Base-by-base conservation (phyloP, 2,329 filamentous ascomycete species). In the Rutstroemia sydowiana region DNA sequence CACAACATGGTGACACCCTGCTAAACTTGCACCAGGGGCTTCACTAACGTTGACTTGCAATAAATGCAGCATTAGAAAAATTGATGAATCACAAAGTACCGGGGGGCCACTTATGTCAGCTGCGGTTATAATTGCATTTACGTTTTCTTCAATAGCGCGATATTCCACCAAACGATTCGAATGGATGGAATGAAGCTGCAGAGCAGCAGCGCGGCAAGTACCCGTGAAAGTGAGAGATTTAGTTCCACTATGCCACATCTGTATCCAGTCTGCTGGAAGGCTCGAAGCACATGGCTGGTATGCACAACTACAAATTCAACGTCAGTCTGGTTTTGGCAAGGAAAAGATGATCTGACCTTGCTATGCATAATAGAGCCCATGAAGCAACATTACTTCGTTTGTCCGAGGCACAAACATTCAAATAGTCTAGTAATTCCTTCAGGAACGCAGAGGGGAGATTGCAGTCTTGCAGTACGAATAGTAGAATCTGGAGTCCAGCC, bases 311-410 rank as follows among this genome's bases (percentile, higher is more conserved):
- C 48, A 31, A 45, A n/a, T 50, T 30, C 59, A 56, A 57, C 50
- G 51, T 55, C 21, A 58, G 39, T 9, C 13, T 37, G 23, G 10
- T 16, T 34, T n/a, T n/a, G n/a, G 18, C 9, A 51, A 16, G 9
- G 20, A 28, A n/a, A 42, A 31, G 5, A 18, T 18, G 13, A 18
- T 21, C 76, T 64, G 71, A 91, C 88, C 87, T 88, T 56, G 88
- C 75, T 64, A 89, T 81, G n/a, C 84, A 85, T 48, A 96, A 68
- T 73, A 95, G 81, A 16, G 89, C 85, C 93, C 93, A 98, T 0
- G 84, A 88, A 7, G 84, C 79, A 37, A 84, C 72, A 8, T 69
- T 68, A 13, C 71, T 70, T 58, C 85, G 82, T 61, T 95, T 91
- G 62, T 93, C 86, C 9, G 79, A 75, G 40, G 86, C 79, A 48